Conservation (phyloP, 2,329 filamentous ascomycete genomes). For the Fusarium stilboides region DNA sequence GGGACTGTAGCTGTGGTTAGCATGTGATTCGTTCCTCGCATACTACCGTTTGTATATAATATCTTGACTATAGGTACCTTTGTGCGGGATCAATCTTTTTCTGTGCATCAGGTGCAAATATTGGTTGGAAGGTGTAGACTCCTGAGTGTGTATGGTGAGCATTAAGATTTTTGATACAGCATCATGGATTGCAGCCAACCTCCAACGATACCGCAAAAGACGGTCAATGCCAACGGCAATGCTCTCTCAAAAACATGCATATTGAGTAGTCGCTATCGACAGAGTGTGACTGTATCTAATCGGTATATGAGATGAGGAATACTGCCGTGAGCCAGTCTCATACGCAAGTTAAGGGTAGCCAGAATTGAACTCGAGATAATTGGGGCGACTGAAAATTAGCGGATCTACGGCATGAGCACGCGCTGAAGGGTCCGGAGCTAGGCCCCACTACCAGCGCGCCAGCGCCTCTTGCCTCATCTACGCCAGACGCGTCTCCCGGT, state of each 20-base stretch:
- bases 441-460: conserved; percentile 33
- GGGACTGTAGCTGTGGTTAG: conserved; percentile 19
- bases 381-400: conserved; percentile 20
- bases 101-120: conserved; percentile 49
- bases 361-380: conserved; percentile 17
- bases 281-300: background rate
- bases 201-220: conserved; percentile 57
- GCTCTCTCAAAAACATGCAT: conserved; percentile 57
- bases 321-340: background rate
- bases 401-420: conserved; percentile 7
- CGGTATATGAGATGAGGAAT: background rate
- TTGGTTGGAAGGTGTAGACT: conserved; percentile 57
- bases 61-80: conserved; percentile 21
- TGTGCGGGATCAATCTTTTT: conserved; percentile 22
- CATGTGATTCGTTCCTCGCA: too few relatives aligned
- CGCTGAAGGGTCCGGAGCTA: conserved; percentile 14
- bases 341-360: conserved; percentile 15
- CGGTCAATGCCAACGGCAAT: conserved; percentile 55
- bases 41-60: too few relatives aligned
- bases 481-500: conserved; percentile 49
- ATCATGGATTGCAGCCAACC: conserved; percentile 48
- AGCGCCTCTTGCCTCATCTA: conserved; percentile 16
- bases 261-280: background rate
- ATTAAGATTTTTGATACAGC: background rate
- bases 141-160: conserved; percentile 46